Base-by-base conservation (phyloP, 2,329 filamentous ascomycete genomes). In the Mycosphaerella arachidis region DNA sequence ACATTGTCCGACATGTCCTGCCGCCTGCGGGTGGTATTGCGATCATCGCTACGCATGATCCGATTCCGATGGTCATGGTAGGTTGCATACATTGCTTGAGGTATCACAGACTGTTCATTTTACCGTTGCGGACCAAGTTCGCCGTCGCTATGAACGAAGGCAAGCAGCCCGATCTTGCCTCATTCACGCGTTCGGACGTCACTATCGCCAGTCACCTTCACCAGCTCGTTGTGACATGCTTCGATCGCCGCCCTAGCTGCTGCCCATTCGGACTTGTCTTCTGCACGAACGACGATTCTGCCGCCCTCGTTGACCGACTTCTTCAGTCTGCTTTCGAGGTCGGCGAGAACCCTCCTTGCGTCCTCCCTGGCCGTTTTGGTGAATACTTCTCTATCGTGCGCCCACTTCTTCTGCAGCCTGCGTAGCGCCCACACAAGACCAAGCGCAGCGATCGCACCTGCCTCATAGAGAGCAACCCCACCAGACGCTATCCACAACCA, bases 351-450 rank as follows among this genome's bases (percentile, higher is more conserved):
- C n/a, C 75, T 75, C 48, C 84, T 75, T 2, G 84, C 85, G 63
- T 84, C 80, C 64, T 87, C 84, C 55, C 79, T 77, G 2, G 85
- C 75, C 31, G 80, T 78, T 1, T 74, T 74, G 61, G 82, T 78
- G 77, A 84, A 86, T 18, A 70, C 74, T 13, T 74, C 73, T 45
- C 83, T 77, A 16, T 81, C 82, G 4, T 70, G 73, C 56, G 84
- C 81, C 84, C 85, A 87, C 59, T 79, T 73, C 67, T 75, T 81
- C 70, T 87, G 85, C 74, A 86, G 78, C 9, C 83, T 76, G 24
- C 83, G 75, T 45, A 86, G 67, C 1, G 81, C 81, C 72, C 82
- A 84, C 2, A 84, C 82, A 9, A 85, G 67, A 1, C 85, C 85
- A 2, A 86, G 72, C 0, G 83, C 82, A 0, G 80, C 82, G n/a